These are phyloP conservation scores for Suhomyces sp. DNA, from an alignment of 805 yeast species.

Conservation along the genomic window DNA sequence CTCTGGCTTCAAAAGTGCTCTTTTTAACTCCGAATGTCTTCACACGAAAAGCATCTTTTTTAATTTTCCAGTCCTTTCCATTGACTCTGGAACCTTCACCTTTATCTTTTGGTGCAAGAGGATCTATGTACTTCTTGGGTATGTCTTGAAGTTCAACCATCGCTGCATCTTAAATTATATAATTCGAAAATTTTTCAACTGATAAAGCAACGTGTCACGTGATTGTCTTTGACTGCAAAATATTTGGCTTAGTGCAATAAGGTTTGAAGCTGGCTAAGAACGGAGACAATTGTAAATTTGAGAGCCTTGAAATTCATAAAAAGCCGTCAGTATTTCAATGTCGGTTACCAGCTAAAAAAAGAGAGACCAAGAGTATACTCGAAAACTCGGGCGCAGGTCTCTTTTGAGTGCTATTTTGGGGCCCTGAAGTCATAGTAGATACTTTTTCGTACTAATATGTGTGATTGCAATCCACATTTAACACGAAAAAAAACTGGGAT, in stretches of 20 bases:
- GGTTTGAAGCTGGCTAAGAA: too few relatives aligned
- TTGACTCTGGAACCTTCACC: constrained; percentile 52
- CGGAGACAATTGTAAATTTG: too few relatives aligned
- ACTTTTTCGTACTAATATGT: too few relatives aligned
- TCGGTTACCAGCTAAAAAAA: too few relatives aligned
- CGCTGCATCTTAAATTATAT: constrained; percentile 28
- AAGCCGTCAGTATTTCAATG: too few relatives aligned
- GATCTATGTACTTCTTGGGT: constrained; percentile 36
- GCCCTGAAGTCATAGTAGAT: too few relatives aligned
- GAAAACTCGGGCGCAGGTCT: too few relatives aligned
- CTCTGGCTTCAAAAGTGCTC: constrained; percentile 62
- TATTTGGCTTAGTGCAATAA: background rate
- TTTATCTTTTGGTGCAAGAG: constrained; percentile 30
- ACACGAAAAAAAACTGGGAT: too few relatives aligned
- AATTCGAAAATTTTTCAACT: background rate
- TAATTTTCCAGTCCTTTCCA: constrained; percentile 72
- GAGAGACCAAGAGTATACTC: too few relatives aligned
- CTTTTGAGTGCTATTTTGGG: too few relatives aligned
- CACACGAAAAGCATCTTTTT: constrained; percentile 65
- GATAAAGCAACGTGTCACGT: background rate
- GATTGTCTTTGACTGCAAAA: background rate
- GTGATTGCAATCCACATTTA: too few relatives aligned
- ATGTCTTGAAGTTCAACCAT: constrained; percentile 28
- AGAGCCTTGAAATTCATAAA: too few relatives aligned
- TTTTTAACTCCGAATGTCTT: constrained; percentile 55